Conservation (phyloP, 108 stramenopile genomes). For the Conticribra weissflogii region DNA sequence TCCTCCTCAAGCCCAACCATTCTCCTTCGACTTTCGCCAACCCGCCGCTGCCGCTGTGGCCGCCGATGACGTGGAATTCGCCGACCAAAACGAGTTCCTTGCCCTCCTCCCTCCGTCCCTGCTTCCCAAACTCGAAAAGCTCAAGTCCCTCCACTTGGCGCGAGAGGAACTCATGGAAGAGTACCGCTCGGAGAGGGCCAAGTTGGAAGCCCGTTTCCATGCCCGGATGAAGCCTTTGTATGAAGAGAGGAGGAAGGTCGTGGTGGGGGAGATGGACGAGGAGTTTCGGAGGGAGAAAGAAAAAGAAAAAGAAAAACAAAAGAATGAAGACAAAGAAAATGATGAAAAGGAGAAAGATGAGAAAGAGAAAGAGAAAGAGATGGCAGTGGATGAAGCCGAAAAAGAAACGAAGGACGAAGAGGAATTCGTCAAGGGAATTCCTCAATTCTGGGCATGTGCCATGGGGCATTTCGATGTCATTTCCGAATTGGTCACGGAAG, state of each 20-base stretch:
- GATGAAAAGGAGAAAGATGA: slow-evolving; percentile 43
- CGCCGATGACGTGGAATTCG: slow-evolving; percentile 3
- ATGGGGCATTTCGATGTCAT: slow-evolving; percentile 74
- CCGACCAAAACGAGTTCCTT: slow-evolving; percentile 28
- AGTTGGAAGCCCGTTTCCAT: slow-evolving; percentile 77
- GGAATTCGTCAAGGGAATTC: slow-evolving; percentile 64
- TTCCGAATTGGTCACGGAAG: slow-evolving; percentile 81
- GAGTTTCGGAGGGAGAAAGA: slow-evolving; percentile 41
- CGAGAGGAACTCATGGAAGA: slow-evolving; percentile 61
- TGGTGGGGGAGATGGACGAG: slow-evolving; percentile 41
- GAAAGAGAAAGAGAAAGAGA: slow-evolving; percentile 18
- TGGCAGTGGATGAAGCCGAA: slow-evolving; percentile 14
- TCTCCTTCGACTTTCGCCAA: neutral
- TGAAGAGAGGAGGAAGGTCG: slow-evolving; percentile 60
- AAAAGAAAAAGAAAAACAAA: slow-evolving; percentile 25
- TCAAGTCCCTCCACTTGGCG: slow-evolving; percentile 62
- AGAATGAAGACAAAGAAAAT: slow-evolving; percentile 29
- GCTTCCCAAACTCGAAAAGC: slow-evolving; percentile 59
- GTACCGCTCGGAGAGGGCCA: slow-evolving; percentile 81
- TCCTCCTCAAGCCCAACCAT: neutral
- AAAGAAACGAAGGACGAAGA: slow-evolving; percentile 34
- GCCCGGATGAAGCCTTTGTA: slow-evolving; percentile 64
- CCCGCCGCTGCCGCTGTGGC: neutral
- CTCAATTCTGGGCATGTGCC: slow-evolving; percentile 89
- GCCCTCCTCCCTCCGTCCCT: slow-evolving; percentile 59